A percentile compares a stretch with the other conserved stretches of the same genome.
Evolutionary conservation across 495 filamentous ascomycete genomes (phyloP).

Genomic region (Aspergillus nidulans): DNA sequence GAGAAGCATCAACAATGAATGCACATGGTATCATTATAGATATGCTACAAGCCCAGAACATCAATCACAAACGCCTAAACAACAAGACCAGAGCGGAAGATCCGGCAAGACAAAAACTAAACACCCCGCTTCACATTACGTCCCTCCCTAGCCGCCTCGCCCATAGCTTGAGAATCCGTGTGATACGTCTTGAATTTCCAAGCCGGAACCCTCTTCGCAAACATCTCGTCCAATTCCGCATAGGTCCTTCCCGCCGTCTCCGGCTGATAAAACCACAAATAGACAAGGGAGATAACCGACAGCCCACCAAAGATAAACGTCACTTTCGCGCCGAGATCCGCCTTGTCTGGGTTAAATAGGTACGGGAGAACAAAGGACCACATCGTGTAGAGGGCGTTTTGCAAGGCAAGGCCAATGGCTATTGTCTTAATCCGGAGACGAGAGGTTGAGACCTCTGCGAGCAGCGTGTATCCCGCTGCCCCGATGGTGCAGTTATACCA

Average conservation of each 20-base stretch:
- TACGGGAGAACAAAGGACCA: constrained; percentile 10
- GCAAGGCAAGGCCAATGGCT: constrained; percentile 4
- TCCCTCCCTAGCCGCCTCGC: neutral
- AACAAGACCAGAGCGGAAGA: neutral
- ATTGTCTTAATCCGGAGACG: constrained; percentile 6
- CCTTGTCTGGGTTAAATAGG: constrained; percentile 11
- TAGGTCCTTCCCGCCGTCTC: constrained; percentile 3
- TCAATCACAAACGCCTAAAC: neutral
- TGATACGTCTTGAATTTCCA: constrained; percentile 7
- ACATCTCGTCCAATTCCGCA: constrained; percentile 9
- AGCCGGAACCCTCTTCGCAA: constrained; percentile 4
- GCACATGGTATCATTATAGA: neutral
- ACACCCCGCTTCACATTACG: neutral
- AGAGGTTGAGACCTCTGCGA: constrained; percentile 5
- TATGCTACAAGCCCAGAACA: neutral
- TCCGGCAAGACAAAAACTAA: neutral
- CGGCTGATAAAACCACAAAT: constrained; percentile 12
- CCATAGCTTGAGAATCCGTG: constrained; percentile 2
- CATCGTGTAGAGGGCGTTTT: constrained; percentile 8
- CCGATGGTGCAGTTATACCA: constrained; percentile 10
- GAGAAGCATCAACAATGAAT: neutral
- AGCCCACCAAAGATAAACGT: constrained; percentile 10
- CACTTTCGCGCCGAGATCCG: constrained; percentile 7
- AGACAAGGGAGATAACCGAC: neutral
- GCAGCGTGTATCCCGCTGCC: constrained; percentile 5